phyloP scores from a whole-genome alignment of 139 green algal species.

The Tetradesmus obliquus region DNA sequence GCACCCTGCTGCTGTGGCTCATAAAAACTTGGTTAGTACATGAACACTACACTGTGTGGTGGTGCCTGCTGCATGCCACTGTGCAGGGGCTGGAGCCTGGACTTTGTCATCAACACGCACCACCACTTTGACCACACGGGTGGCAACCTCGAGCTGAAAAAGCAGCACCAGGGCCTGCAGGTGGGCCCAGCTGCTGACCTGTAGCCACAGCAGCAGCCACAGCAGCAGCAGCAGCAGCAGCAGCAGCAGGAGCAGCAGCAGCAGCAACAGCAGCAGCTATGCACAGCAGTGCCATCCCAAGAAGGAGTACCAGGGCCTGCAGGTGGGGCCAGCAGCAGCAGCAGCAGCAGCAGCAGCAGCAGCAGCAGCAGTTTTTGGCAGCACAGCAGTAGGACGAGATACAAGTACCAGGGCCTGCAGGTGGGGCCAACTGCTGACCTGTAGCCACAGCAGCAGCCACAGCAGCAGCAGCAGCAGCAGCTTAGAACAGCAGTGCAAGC shows the following conservation, averaged over 20 bases:
- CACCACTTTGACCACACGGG: constrained; percentile 79
- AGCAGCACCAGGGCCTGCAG: constrained; percentile 44
- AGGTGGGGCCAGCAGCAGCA: not conserved
- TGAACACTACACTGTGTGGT: not conserved
- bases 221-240: not conserved
- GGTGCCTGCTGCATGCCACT: not conserved
- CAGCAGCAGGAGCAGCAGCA: too few species aligned
- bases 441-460: not conserved
- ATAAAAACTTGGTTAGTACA: too few species aligned
- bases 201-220: not conserved
- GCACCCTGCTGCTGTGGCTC: too few species aligned
- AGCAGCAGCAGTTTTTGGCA: not conserved
- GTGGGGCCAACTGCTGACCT: not conserved
- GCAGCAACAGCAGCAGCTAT: too few species aligned
- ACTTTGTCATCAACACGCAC: constrained; percentile 91
- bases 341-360: constrained; percentile 7
- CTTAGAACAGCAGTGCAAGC: too few species aligned
- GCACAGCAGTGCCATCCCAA: constrained; percentile 37
- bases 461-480: too few species aligned
- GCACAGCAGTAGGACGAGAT: too few species aligned
- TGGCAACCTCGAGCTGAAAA: constrained; percentile 72
- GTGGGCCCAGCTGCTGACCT: not conserved
- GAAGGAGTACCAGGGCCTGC: constrained; percentile 34
- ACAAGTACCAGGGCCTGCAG: not conserved
- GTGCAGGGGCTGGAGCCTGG: constrained; percentile 56